These are phyloP conservation scores for Symbiotaphrina buchneri DNA, from an alignment of 495 filamentous ascomycete species.

Conservation along the genomic window DNA sequence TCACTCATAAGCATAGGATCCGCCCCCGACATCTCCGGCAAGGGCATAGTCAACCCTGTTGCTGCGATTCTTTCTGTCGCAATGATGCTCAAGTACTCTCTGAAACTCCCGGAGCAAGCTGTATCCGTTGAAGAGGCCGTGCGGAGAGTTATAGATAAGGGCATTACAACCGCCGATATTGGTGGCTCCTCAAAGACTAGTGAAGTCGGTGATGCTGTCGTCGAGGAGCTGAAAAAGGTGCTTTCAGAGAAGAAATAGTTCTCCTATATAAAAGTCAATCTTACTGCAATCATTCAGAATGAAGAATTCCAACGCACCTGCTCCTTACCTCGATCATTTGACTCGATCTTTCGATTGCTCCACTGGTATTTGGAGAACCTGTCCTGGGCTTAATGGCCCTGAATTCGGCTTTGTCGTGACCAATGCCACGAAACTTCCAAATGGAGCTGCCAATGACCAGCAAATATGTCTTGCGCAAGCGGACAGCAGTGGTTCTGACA, in stretches of 20 bases:
- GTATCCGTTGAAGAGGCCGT: conserved; percentile 61
- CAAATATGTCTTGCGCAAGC: too few relatives aligned
- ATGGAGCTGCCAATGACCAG: background rate
- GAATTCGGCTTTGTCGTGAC: too few relatives aligned
- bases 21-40: conserved; percentile 58
- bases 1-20: conserved; percentile 18
- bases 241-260: conserved; percentile 10
- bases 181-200: conserved; percentile 46
- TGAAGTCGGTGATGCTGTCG: conserved; percentile 70
- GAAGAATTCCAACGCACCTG: background rate
- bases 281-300: background rate
- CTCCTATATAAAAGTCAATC: background rate
- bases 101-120: conserved; percentile 53
- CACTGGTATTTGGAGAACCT: background rate
- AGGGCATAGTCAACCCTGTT: conserved; percentile 72
- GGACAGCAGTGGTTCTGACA: too few relatives aligned
- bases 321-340: background rate
- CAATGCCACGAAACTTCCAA: background rate
- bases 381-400: too few relatives aligned
- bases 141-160: conserved; percentile 48
- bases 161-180: conserved; percentile 56
- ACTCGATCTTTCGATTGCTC: background rate
- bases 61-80: conserved; percentile 74
- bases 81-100: conserved; percentile 82
- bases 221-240: conserved; percentile 37